Evolutionary conservation across 2,329 filamentous ascomycete species (phyloP), one percentile per base, ranked within the genome.

Genomic region (Clonostachys rhizophaga): DNA sequence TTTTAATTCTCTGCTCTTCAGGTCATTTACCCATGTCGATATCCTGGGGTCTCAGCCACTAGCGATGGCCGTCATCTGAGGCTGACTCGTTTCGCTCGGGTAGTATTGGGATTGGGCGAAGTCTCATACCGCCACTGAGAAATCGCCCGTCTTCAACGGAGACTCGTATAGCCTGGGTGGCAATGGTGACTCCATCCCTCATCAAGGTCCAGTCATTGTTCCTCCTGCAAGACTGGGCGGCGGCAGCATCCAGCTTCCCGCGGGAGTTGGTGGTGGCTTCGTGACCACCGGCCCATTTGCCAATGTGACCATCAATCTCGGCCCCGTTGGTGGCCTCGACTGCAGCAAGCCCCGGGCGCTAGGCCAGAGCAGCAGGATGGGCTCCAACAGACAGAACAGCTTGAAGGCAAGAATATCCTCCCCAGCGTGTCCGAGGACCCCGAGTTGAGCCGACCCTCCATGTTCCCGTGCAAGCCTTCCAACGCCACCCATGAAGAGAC

Each of bases 61-160:
- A 8, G 24, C 24, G 24, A 9, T 30, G 24, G 4, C 8, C 24
- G 24, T 30, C 34, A 47, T 49, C 36, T 46, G 35, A 46, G 36
- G 44, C 34, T 46, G 35, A 34, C 40, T 36, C n/a, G 30, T 17
- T 46, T 67, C 24, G 7, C 24, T 30, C 8, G 24, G 24, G 8
- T 30, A 30, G 44, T 78, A 76, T 62, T 71, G 69, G 62, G 72
- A 78, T 55, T 79, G 75, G 75, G 64, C 66, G n/a, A 67, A 65
- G 51, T 72, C 69, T 56, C 66, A 71, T 7, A 50, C 58, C 3
- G 70, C 74, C n/a, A 65, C 69, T 47, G 49, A 58, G 41, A 63
- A 69, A 49, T 78, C 75, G 1, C 72, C 74, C 20, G 56, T 79
- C 40, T 79, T 83, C 53, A 72, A 77, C 52, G 78, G 78, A 47